Evolutionary conservation across 192 early-diverging fungal species (phyloP), one percentile per base, ranked within the genome.

Genomic region (Coemansia sp.): DNA sequence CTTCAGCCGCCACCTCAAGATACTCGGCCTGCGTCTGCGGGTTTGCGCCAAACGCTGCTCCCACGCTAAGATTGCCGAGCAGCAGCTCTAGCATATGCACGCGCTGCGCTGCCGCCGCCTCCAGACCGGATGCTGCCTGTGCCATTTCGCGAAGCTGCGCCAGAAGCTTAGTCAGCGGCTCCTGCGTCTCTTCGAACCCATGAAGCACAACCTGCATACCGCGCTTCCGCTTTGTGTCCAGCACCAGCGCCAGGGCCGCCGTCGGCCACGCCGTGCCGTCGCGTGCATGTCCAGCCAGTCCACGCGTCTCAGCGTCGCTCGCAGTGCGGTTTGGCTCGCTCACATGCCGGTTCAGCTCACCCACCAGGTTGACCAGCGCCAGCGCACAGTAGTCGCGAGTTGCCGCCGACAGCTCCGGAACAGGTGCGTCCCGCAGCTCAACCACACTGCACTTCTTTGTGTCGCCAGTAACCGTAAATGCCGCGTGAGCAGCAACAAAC

Each of bases 401-500:
- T 3, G 82, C 67, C 8, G 58, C 59, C 11, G 86, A 84, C 18
- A 92, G 62, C 25, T 78, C 72, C n/a, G 90, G 90, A 2, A 64
- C 60, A 11, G 86, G 83, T 11, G 56, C 40, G 3, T 25, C 47
- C 12, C 44, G 63, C 20, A 81, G 72, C 60, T 82, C 81, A 7
- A 62, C 58, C 52, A 81, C 69, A 25, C 69, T 74, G 58, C 66
- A 74, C 23, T 81, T 82, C 42, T 65, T 51, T 31, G 83, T 23
- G 21, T 57, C 63, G n/a, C 17, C 73, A 0, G 56, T 62, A 20
- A 76, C 81, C 62, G 86, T 79, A 68, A 92, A 91, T 60, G 94
- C 88, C 28, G 87, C 88, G 58, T 93, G 85, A 21, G 88, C 79
- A 9, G 88, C 71, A 15, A 90, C 62, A 68, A 94, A 92, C 23